Percentiles rank a stretch among this genome's conserved stretches.
phyloP scores from a whole-genome alignment of 805 yeast genomes.

The Cyberlindnera subsufficiens region DNA sequence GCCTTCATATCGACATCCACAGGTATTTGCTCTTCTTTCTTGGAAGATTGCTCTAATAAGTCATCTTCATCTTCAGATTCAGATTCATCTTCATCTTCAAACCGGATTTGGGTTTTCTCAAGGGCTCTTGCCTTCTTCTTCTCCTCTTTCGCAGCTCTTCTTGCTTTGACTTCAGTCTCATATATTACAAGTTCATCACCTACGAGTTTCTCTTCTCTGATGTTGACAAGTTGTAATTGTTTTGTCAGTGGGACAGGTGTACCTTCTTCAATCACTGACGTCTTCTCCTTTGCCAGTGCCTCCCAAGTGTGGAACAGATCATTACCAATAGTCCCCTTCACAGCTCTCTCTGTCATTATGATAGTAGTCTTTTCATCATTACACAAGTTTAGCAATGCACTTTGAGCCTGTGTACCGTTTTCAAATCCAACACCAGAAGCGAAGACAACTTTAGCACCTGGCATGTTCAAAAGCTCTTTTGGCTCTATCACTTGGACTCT shows the following conservation, averaged over 20 bases:
- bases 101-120: constrained; percentile 17
- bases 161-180: constrained; percentile 37
- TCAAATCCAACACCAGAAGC: constrained; percentile 64
- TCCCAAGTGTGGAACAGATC: constrained; percentile 51
- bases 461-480: constrained; percentile 45
- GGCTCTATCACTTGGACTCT: constrained; percentile 53
- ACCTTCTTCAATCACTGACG: constrained; percentile 53
- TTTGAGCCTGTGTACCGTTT: constrained; percentile 55
- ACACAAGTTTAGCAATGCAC: constrained; percentile 50
- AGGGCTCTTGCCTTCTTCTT: constrained; percentile 27
- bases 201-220: constrained; percentile 42
- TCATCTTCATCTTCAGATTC: constrained; percentile 24
- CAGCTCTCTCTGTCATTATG: constrained; percentile 65
- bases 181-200: constrained; percentile 47
- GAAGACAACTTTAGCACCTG: constrained; percentile 76
- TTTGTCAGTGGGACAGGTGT: constrained; percentile 49
- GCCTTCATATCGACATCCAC: constrained; percentile 29
- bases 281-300: constrained; percentile 22
- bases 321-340: constrained; percentile 40
- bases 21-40: constrained; percentile 16
- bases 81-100: constrained; percentile 22
- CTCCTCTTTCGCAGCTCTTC: constrained; percentile 34
- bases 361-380: constrained; percentile 62
- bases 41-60: constrained; percentile 17
- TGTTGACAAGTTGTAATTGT: constrained; percentile 32